A percentile compares a stretch with the other conserved stretches of the same genome.
These are phyloP conservation scores for Microbotryum lychnidis-dioicae DNA, from an alignment of 1,284 basidiomycete genomes.

Conservation along the genomic window DNA sequence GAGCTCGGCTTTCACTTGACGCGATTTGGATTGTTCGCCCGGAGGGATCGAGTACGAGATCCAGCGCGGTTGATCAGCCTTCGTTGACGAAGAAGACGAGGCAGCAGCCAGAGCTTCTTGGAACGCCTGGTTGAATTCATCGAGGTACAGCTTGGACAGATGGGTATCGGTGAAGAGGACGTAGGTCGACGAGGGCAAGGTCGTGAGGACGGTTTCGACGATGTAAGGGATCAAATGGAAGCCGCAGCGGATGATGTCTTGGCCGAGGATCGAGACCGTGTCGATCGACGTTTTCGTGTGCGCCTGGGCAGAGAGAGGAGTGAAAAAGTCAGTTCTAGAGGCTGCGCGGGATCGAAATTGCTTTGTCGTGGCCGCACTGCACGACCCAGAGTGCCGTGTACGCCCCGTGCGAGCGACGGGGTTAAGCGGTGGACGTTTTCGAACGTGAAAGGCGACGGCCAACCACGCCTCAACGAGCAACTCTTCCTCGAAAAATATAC, in stretches of 20 bases:
- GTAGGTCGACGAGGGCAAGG: constrained; percentile 77
- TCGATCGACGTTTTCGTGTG: constrained; percentile 28
- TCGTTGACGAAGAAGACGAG: constrained; percentile 33
- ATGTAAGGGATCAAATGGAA: constrained; percentile 76
- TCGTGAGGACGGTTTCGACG: constrained; percentile 62
- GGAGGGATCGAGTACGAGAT: constrained; percentile 73
- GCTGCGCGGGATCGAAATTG: no score
- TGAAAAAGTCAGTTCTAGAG: no score
- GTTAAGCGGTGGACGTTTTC: no score
- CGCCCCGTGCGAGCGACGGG: no score
- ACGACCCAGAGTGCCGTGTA: no score
- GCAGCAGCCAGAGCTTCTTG: constrained; percentile 42
- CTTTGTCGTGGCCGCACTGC: no score
- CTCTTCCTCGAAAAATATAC: no score
- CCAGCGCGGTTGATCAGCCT: constrained; percentile 54
- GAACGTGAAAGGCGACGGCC: no score
- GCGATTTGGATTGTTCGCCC: constrained; percentile 85
- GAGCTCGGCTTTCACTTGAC: constrained; percentile 83
- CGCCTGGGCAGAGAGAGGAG: constrained; percentile 2
- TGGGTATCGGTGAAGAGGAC: constrained; percentile 88
- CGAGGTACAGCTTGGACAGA: constrained; percentile 69
- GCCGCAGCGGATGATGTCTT: constrained; percentile 81
- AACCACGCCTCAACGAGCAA: no score
- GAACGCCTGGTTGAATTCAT: constrained; percentile 61
- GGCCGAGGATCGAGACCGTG: constrained; percentile 74